phyloP scores from a whole-genome alignment of 805 yeast genomes.

The Danielozyma ontarioensis region DNA sequence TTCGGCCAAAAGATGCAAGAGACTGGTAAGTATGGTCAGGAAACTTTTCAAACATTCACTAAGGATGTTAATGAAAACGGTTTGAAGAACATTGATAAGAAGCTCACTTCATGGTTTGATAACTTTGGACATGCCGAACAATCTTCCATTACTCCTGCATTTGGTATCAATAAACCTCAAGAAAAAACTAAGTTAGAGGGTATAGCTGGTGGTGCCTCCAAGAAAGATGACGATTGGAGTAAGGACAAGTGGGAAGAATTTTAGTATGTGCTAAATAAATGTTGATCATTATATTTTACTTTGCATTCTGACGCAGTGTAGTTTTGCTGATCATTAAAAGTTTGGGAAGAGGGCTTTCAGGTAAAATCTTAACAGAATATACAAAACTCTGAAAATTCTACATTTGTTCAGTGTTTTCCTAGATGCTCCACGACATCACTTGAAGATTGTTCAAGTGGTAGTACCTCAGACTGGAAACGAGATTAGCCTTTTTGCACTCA shows the following conservation, averaged over 20 bases:
- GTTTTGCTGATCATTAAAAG: no score
- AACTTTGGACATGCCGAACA: constrained; percentile 39
- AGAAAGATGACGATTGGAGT: constrained; percentile 32
- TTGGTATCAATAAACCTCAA: constrained; percentile 57
- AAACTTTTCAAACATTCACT: constrained; percentile 58
- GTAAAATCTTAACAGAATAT: no score
- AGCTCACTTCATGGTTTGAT: constrained; percentile 53
- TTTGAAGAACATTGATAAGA: constrained; percentile 26
- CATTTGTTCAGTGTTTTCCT: no score
- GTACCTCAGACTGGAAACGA: no score
- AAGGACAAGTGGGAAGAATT: constrained; percentile 70
- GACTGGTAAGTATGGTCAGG: constrained; percentile 72
- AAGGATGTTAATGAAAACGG: constrained; percentile 36
- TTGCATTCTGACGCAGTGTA: no score
- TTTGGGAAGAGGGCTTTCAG: no score
- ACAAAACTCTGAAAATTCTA: no score
- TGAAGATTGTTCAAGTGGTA: no score
- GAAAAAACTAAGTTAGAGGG: constrained; percentile 56
- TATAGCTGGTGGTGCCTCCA: constrained; percentile 28
- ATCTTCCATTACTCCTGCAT: constrained; percentile 51
- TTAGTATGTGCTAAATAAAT: no score
- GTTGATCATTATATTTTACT: no score
- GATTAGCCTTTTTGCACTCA: no score
- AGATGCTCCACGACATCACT: no score
- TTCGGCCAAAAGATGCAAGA: constrained; percentile 93